Evolutionary conservation across 1,284 basidiomycete genomes (phyloP).

Genomic region (Cronartium quercuum): DNA sequence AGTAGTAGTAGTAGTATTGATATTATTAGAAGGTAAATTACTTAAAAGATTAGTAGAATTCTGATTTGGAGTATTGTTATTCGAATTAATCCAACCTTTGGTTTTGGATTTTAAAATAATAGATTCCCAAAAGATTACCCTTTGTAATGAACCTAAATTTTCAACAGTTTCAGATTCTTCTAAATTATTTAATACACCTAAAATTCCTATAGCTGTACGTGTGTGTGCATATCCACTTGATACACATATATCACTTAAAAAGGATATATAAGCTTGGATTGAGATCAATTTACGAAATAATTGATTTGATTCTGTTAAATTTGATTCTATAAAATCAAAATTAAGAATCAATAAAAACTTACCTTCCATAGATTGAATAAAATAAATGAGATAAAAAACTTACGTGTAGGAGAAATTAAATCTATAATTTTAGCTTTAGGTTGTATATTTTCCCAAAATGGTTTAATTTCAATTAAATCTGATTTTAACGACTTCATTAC

Average conservation of each 20-base stretch:
- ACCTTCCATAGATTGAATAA: background rate
- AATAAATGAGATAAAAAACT: constrained; percentile 31
- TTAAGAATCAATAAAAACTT: background rate
- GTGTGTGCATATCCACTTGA: constrained; percentile 79
- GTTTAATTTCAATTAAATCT: constrained; percentile 64
- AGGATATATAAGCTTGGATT: constrained; percentile 68
- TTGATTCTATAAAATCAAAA: background rate
- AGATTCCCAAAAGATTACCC: constrained; percentile 79
- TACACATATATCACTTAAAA: constrained; percentile 81
- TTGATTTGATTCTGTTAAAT: constrained; percentile 55
- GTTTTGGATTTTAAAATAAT: constrained; percentile 69
- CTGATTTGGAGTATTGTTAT: no score
- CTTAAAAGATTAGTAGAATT: no score
- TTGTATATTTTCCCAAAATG: constrained; percentile 62
- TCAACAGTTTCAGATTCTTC: constrained; percentile 63
- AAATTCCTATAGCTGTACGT: constrained; percentile 65
- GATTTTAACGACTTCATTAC: constrained; percentile 66
- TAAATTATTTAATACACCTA: constrained; percentile 66
- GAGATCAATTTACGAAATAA: constrained; percentile 70
- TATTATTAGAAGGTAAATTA: background rate
- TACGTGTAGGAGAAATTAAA: constrained; percentile 59
- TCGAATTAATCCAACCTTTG: no score
- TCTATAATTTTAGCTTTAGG: constrained; percentile 60
- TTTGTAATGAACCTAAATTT: constrained; percentile 73
- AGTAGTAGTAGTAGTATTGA: constrained; percentile 31